Percentiles rank a stretch among this genome's conserved stretches.
Evolutionary conservation across 768 basidiomycete species (phyloP).

Genomic region (Mycena rosella): DNA sequence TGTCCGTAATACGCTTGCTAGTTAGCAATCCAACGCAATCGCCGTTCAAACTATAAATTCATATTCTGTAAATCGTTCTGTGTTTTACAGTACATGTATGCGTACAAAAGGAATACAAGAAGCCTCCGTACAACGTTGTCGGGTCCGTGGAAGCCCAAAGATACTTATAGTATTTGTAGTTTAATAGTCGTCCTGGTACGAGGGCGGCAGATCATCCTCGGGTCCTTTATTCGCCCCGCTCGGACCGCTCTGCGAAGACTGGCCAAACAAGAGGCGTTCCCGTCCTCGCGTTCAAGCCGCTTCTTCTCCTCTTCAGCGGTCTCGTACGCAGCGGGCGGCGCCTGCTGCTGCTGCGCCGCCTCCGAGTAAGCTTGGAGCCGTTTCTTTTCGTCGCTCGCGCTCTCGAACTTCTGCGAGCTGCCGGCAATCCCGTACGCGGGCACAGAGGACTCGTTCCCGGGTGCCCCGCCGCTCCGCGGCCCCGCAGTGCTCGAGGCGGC

Average conservation of each 20-base stretch:
- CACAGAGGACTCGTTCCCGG: conserved; percentile 41
- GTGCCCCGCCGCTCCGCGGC: conserved; percentile 47
- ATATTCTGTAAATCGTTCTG: background rate
- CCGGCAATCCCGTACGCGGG: conserved; percentile 47
- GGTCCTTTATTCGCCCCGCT: conserved; percentile 38
- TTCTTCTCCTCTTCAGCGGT: conserved; percentile 76
- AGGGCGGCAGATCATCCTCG: conserved; percentile 62
- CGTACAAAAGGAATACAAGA: conserved; percentile 28
- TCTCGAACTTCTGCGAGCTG: conserved; percentile 54
- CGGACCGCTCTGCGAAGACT: conserved; percentile 35
- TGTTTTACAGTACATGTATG: background rate
- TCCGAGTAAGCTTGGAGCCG: conserved; percentile 60
- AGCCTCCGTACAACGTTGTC: background rate
- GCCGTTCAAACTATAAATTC: background rate
- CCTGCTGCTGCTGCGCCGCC: conserved; percentile 39
- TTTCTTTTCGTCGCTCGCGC: conserved; percentile 76
- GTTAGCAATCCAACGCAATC: background rate
- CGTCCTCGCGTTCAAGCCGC: conserved; percentile 73
- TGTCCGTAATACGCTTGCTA: no score
- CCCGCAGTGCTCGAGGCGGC: conserved; percentile 52
- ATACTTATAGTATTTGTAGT: background rate
- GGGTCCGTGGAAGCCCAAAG: background rate
- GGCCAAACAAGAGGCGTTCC: conserved; percentile 59
- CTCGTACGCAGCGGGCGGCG: conserved; percentile 48
- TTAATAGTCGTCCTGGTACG: conserved; percentile 53